A percentile compares a stretch with the other conserved stretches of the same genome.
phyloP scores from a whole-genome alignment of 169 alveolate genomes.

The Plasmodium chabaudi region DNA sequence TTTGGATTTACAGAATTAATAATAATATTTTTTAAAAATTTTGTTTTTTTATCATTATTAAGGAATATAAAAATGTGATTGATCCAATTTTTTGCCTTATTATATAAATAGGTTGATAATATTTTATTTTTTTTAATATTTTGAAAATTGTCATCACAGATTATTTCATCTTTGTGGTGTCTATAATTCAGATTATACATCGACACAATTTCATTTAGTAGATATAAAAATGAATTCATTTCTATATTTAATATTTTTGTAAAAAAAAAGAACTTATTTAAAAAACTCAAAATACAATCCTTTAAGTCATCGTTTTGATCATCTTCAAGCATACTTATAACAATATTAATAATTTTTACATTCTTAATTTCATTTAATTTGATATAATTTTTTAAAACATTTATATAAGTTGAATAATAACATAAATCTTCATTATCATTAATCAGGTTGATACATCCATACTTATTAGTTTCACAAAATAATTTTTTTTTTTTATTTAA shows the following conservation, averaged over 20 bases:
- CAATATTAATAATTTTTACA: not conserved
- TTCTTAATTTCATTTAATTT: constrained; percentile 19
- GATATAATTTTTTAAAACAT: not conserved
- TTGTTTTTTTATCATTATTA: constrained; percentile 7
- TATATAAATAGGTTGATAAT: constrained; percentile 11
- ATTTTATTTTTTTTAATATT: not conserved
- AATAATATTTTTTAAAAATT: constrained; percentile 26
- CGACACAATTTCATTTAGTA: constrained; percentile 4
- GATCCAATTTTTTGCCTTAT: constrained; percentile 9
- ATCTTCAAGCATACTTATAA: not conserved
- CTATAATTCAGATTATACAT: constrained; percentile 20
- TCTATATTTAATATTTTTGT: constrained; percentile 1
- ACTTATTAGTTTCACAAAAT: not conserved
- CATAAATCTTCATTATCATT: constrained; percentile 7
- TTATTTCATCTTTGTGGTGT: not conserved
- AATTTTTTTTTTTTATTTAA: not conserved
- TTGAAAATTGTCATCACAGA: not conserved
- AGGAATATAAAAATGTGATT: constrained; percentile 39
- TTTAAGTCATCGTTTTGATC: not conserved
- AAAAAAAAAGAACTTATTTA: not conserved
- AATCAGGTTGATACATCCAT: constrained; percentile 11
- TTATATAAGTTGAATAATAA: constrained; percentile 21
- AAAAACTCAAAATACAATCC: not conserved
- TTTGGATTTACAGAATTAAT: not conserved
- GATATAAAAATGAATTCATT: constrained; percentile 8